Evolutionary conservation across 768 basidiomycete species (phyloP).

Genomic region (Nidularia sp.): DNA sequence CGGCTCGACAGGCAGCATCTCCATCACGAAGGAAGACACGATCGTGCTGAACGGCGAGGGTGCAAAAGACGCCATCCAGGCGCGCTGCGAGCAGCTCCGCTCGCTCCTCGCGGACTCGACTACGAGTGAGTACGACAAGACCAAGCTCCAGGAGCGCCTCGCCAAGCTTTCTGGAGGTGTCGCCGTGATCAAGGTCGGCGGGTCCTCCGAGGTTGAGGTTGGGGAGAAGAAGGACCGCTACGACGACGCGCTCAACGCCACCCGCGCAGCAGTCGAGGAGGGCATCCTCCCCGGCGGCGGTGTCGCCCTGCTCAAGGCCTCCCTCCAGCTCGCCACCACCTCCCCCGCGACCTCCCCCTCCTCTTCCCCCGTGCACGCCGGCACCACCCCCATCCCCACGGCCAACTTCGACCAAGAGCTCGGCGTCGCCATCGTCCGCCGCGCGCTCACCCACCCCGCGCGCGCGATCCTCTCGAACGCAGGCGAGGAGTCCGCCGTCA

Average conservation of each 20-base stretch:
- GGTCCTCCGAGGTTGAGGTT: constrained; percentile 91
- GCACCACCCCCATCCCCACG: constrained; percentile 68
- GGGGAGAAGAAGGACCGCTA: constrained; percentile 99
- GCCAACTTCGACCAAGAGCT: constrained; percentile 97
- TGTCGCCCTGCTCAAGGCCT: constrained; percentile 87
- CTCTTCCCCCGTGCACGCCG: constrained; percentile 44
- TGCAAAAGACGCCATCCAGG: constrained; percentile 83
- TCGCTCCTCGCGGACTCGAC: constrained; percentile 73
- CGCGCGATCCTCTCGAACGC: constrained; percentile 92
- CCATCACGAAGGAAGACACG: constrained; percentile 97
- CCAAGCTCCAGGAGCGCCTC: constrained; percentile 94
- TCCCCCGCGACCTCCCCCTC: constrained; percentile 42
- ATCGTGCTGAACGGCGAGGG: constrained; percentile 94
- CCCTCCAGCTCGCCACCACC: constrained; percentile 60
- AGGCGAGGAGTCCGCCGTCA: constrained; percentile 90
- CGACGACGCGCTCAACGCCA: constrained; percentile 96
- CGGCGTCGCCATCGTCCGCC: constrained; percentile 88
- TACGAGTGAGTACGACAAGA: constrained; percentile 91
- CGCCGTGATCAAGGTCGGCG: constrained; percentile 98
- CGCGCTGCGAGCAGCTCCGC: constrained; percentile 95
- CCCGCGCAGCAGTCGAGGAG: constrained; percentile 96
- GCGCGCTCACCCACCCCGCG: constrained; percentile 78
- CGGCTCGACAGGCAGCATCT: constrained; percentile 86
- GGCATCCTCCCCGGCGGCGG: constrained; percentile 98
- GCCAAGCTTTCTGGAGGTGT: constrained; percentile 96